Conservation (phyloP, 2,329 filamentous ascomycete genomes). For the Madurella fahalii region DNA sequence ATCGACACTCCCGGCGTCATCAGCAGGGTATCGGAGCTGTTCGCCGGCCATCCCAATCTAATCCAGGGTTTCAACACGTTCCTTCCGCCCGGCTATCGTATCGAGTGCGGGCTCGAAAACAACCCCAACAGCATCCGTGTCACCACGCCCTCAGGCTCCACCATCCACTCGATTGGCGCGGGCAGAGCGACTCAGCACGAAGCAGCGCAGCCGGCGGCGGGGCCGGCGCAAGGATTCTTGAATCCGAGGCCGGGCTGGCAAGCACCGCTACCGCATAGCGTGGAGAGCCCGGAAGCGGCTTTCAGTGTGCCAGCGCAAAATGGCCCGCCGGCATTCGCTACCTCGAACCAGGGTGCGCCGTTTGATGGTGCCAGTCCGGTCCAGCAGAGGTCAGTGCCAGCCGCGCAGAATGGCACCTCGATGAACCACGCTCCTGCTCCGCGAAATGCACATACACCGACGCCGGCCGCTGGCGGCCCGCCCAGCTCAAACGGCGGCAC, state of each 20-base stretch:
- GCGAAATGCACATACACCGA: constrained; percentile 56
- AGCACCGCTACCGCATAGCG: constrained; percentile 51
- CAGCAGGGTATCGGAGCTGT: constrained; percentile 90
- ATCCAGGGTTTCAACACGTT: constrained; percentile 99
- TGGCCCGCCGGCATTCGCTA: constrained; percentile 36
- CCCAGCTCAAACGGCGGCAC: constrained; percentile 59
- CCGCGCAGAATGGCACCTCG: constrained; percentile 33
- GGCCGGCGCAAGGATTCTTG: constrained; percentile 42
- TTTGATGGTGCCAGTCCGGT: constrained; percentile 32
- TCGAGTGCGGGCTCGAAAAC: constrained; percentile 90
- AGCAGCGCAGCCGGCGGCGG: constrained; percentile 34
- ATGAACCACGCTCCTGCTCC: constrained; percentile 42
- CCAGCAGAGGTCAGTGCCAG: constrained; percentile 30
- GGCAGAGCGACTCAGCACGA: constrained; percentile 48
- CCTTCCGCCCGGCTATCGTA: constrained; percentile 88
- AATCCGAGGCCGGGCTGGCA: constrained; percentile 49
- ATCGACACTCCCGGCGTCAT: constrained; percentile 98
- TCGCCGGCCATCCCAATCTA: constrained; percentile 88
- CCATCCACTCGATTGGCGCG: constrained; percentile 74
- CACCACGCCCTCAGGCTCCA: constrained; percentile 96
- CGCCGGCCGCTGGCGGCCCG: constrained; percentile 48
- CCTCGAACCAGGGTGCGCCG: constrained; percentile 41
- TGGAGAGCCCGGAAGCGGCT: constrained; percentile 59
- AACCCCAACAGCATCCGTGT: constrained; percentile 95
- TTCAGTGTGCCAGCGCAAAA: constrained; percentile 56